Evolutionary conservation across 495 filamentous ascomycete species (phyloP), one percentile per base, ranked within the genome.

Genomic region (Arthonia radiata): DNA sequence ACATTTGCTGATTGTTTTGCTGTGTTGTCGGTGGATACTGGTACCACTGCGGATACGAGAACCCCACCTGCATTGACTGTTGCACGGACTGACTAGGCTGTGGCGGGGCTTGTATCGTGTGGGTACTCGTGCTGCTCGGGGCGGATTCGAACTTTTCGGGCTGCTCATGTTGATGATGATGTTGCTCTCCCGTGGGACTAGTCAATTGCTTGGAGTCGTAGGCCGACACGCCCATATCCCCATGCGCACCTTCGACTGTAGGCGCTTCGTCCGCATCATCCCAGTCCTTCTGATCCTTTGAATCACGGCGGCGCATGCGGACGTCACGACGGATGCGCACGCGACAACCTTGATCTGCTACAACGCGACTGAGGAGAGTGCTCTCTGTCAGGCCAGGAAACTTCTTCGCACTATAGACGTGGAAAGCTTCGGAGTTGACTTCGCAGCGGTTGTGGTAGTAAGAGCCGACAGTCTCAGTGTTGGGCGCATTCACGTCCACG

Each of bases 321-420:
- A 97, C 86, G 59, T 97, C 86, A 35, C 86, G 76, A 33, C 86
- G 66, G 40, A 97, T 97, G 15, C 86, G 73, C 23, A 97, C 86
- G 32, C 89, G 80, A 46, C 86, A 97, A 22, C 86, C 86, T 48
- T 97, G 86, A 46, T 97, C 86, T 5, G 86, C 82, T 31, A 97
- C 81, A 21, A 76, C 70, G 24, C 81, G 71, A 40, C 83, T 93
- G 18, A 94, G 56, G 4, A 59, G 53, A 0, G 86, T 97, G 48
- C 80, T 92, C 48, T 86, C 82, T 1, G 78, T 69, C 37, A 97
- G 52, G 7, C 86, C 86, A 19, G 86, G 86, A 54, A 97, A 97
- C 54, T 93, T 97, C 67, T 97, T 97, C 14, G 86, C 86, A 38
- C 81, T 92, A 54, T 69, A 97, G 6, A 94, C 89, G 4, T 59